Percentiles rank a stretch among this genome's conserved stretches.
Conservation (phyloP, 2,329 filamentous ascomycete genomes). For the Fusarium xyrophilum region DNA sequence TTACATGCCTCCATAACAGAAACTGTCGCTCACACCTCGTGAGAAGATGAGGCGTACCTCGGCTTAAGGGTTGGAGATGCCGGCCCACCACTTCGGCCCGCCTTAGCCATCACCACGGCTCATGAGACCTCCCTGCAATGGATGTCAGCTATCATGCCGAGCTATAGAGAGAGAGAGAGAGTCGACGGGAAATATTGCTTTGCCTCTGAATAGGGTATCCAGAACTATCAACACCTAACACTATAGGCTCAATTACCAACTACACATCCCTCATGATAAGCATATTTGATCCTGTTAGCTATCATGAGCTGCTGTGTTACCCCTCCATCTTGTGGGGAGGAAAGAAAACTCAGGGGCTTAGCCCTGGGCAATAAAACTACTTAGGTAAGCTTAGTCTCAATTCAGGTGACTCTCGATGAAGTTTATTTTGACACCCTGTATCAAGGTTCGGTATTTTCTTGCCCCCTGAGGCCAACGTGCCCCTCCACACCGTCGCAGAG, state of each 20-base stretch:
- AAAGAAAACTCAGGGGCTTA: too few relatives aligned
- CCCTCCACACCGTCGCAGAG: slow-evolving; percentile 28
- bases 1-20: not conserved
- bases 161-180: not conserved
- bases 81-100: slow-evolving; percentile 22
- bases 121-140: slow-evolving; percentile 10
- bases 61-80: slow-evolving; percentile 17
- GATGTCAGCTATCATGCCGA: slow-evolving; percentile 16
- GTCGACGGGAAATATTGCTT: not conserved
- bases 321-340: slow-evolving; percentile 28
- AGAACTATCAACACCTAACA: not conserved
- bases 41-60: slow-evolving; percentile 18
- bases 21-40: not conserved
- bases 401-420: too few relatives aligned
- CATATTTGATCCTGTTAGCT: not conserved
- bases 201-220: not conserved
- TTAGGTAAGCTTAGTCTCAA: too few relatives aligned
- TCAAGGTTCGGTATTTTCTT: too few relatives aligned
- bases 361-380: too few relatives aligned
- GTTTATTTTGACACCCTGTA: too few relatives aligned
- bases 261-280: not conserved
- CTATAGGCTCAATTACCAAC: not conserved
- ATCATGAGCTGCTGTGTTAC: slow-evolving; percentile 16
- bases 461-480: slow-evolving; percentile 3
- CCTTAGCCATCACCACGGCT: slow-evolving; percentile 25